These are phyloP conservation scores for Kwoniella mangroviensis DNA, from an alignment of 768 basidiomycete species.

Conservation along the genomic window DNA sequence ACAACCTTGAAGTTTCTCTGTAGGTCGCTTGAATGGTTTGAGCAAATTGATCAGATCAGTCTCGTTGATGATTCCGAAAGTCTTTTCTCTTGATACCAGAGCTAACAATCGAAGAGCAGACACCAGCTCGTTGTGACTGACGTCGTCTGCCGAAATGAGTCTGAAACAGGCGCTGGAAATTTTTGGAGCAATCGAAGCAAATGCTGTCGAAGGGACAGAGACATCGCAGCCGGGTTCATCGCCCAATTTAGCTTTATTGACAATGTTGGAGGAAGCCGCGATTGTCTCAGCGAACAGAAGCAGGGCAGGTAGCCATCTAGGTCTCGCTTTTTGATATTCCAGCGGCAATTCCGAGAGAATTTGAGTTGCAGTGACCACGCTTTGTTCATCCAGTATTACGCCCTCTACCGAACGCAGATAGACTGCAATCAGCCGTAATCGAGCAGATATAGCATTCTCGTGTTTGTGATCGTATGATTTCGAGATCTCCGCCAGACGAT, in stretches of 20 bases:
- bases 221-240: slow-evolving; percentile 55
- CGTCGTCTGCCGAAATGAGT: slow-evolving; percentile 67
- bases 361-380: not conserved
- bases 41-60: slow-evolving; percentile 69
- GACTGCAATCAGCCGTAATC: slow-evolving; percentile 72
- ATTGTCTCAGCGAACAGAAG: slow-evolving; percentile 84
- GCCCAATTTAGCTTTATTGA: slow-evolving; percentile 67
- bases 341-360: slow-evolving; percentile 15
- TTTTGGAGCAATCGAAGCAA: slow-evolving; percentile 66
- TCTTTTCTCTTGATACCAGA: slow-evolving; percentile 70
- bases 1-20: slow-evolving; percentile 67
- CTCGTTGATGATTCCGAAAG: slow-evolving; percentile 53
- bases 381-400: slow-evolving; percentile 19
- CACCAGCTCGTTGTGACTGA: slow-evolving; percentile 80
- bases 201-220: slow-evolving; percentile 64
- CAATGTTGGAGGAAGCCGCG: slow-evolving; percentile 74
- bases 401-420: slow-evolving; percentile 9
- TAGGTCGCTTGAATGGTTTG: slow-evolving; percentile 65
- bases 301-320: slow-evolving; percentile 86
- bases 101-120: slow-evolving; percentile 82
- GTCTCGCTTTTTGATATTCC: slow-evolving; percentile 60
- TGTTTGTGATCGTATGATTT: slow-evolving; percentile 4
- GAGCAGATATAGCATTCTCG: slow-evolving; percentile 76
- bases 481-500: slow-evolving; percentile 70
- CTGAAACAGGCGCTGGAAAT: slow-evolving; percentile 78